Evolutionary conservation across 305 asterid genomes (phyloP).

Genomic region (Coffea humblotiana): DNA sequence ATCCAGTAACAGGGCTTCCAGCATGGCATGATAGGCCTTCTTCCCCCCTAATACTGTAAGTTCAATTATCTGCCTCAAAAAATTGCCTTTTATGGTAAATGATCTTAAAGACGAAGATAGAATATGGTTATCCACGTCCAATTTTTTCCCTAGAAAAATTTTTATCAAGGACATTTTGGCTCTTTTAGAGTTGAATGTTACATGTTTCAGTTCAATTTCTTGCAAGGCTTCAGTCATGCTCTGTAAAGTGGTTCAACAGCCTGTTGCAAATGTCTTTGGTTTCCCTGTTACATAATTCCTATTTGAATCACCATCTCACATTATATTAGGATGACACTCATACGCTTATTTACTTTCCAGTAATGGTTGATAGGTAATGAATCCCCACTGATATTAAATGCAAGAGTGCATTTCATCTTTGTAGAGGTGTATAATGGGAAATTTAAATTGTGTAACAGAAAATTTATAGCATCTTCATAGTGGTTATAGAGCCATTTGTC

Average conservation of each 20-base stretch:
- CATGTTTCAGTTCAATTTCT: background rate
- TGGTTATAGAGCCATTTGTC: background rate
- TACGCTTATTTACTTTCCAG: too few relatives aligned
- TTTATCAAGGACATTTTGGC: background rate
- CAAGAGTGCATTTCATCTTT: too few relatives aligned
- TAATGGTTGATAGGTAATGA: too few relatives aligned
- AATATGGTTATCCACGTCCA: background rate
- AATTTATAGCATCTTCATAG: background rate
- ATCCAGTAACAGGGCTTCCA: constrained; percentile 93
- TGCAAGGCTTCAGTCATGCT: background rate
- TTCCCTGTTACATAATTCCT: too few relatives aligned
- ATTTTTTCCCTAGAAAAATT: background rate
- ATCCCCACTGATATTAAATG: too few relatives aligned
- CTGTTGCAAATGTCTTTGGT: background rate
- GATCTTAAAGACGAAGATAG: constrained; percentile 1
- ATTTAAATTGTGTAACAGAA: too few relatives aligned
- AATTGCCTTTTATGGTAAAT: constrained; percentile 7
- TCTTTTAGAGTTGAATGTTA: background rate
- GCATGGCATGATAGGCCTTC: constrained; percentile 83
- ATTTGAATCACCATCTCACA: too few relatives aligned
- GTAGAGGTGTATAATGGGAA: too few relatives aligned
- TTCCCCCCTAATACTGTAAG: constrained; percentile 88
- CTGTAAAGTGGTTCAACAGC: background rate
- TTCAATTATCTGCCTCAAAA: constrained; percentile 19
- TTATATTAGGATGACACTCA: too few relatives aligned